phyloP scores from a whole-genome alignment of 768 basidiomycete species.

The Russula ochroleuca region DNA sequence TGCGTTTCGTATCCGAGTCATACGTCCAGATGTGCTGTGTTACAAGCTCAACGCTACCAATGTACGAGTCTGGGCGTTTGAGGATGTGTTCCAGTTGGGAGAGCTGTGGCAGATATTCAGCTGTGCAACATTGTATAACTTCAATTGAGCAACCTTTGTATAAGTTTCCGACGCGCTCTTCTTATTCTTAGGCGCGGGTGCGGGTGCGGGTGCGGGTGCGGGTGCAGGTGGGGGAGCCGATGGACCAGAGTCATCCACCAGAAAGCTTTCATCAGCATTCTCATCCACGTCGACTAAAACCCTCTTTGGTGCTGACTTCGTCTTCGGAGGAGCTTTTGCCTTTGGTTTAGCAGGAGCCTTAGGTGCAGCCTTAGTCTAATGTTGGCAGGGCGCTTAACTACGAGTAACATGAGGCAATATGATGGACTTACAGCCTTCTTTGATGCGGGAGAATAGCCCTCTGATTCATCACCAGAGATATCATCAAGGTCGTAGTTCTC shows the following conservation, averaged over 20 bases:
- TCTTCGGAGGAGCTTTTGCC: conserved; percentile 45
- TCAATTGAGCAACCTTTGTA: conserved; percentile 57
- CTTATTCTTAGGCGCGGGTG: conserved; percentile 49
- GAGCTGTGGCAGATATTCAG: conserved; percentile 49
- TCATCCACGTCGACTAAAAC: conserved; percentile 59
- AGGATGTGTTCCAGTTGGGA: conserved; percentile 93
- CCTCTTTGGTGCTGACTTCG: conserved; percentile 57
- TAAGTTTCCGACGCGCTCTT: conserved; percentile 91
- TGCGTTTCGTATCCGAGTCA: conserved; percentile 76
- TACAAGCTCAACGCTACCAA: conserved; percentile 89
- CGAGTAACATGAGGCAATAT: conserved; percentile 27
- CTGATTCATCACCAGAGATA: conserved; percentile 61
- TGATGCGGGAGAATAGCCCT: conserved; percentile 55
- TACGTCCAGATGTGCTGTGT: conserved; percentile 92
- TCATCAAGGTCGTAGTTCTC: conserved; percentile 63
- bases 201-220: conserved; percentile 28
- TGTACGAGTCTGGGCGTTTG: conserved; percentile 90
- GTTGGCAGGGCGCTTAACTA: conserved; percentile 24
- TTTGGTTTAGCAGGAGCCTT: conserved; percentile 46
- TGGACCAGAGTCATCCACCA: conserved; percentile 38
- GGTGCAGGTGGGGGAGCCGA: conserved; percentile 29
- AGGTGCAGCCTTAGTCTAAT: conserved; percentile 43
- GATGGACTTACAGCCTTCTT: conserved; percentile 43
- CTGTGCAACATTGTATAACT: background rate
- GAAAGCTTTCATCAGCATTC: conserved; percentile 49